Percentiles rank a stretch among this genome's conserved stretches.
phyloP scores from a whole-genome alignment of 2,329 filamentous ascomycete species.

The Penicillium palitans region DNA sequence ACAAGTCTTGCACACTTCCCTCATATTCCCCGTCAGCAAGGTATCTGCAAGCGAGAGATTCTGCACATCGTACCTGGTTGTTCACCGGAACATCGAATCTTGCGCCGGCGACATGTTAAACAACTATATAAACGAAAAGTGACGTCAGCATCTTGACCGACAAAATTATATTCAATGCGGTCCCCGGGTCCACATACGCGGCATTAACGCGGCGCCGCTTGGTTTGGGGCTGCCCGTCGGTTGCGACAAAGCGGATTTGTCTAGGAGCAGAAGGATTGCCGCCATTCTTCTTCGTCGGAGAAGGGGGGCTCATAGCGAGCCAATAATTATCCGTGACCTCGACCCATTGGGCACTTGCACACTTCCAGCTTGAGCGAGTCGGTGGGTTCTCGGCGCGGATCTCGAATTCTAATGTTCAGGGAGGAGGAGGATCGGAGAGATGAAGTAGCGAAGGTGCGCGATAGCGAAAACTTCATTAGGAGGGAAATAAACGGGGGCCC shows the following conservation, averaged over 20 bases:
- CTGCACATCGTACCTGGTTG: constrained; percentile 52
- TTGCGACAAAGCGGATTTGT: constrained; percentile 76
- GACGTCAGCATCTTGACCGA: constrained; percentile 13
- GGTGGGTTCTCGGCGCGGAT: constrained; percentile 5
- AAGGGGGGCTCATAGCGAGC: constrained; percentile 44
- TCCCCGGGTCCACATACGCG: constrained; percentile 58
- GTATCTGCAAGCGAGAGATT: neutral
- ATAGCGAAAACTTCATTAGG: constrained; percentile 22
- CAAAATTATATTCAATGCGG: neutral
- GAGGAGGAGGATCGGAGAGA: constrained; percentile 9
- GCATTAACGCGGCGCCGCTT: constrained; percentile 78
- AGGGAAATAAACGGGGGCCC: neutral
- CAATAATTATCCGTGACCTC: constrained; percentile 34
- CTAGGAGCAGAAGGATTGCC: constrained; percentile 34
- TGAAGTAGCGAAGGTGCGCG: constrained; percentile 16
- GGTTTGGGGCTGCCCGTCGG: constrained; percentile 75
- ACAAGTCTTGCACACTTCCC: constrained; percentile 65
- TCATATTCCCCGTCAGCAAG: constrained; percentile 8
- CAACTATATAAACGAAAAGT: constrained; percentile 51
- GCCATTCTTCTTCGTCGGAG: constrained; percentile 39
- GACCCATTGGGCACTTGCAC: constrained; percentile 33
- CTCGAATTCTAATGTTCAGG: neutral
- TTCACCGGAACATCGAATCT: constrained; percentile 73
- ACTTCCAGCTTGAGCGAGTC: neutral
- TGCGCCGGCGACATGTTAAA: constrained; percentile 72